Evolutionary conservation across 2,329 filamentous ascomycete genomes (phyloP).

Genomic region (Raffaelea deltoideospora): DNA sequence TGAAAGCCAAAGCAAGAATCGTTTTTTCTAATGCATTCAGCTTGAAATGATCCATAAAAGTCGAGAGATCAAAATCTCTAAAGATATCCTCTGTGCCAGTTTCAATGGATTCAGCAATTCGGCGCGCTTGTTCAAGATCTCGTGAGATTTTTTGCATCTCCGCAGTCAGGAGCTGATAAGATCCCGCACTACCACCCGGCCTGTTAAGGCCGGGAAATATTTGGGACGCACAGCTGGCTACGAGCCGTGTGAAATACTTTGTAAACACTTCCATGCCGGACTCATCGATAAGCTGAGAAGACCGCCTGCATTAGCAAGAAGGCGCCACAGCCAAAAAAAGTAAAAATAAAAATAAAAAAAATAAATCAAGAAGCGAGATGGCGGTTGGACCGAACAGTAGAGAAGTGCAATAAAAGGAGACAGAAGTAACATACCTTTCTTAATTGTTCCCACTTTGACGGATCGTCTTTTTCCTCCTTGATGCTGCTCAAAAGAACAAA

Average conservation of each 20-base stretch:
- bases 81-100: constrained; percentile 84
- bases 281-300: constrained; percentile 69
- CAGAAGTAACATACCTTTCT: constrained; percentile 74
- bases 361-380: too few relatives aligned
- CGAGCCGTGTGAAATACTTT: constrained; percentile 85
- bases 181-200: constrained; percentile 59
- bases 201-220: constrained; percentile 74
- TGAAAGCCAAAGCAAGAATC: constrained; percentile 77
- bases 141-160: constrained; percentile 79
- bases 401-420: too few relatives aligned
- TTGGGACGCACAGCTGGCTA: constrained; percentile 78
- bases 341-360: not conserved
- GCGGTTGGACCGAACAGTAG: too few relatives aligned
- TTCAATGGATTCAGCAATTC: constrained; percentile 89
- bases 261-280: constrained; percentile 99
- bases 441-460: constrained; percentile 88
- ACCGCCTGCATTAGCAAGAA: too few relatives aligned
- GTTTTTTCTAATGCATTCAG: constrained; percentile 80
- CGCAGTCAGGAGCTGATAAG: constrained; percentile 64
- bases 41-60: constrained; percentile 93
- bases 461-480: constrained; percentile 78
- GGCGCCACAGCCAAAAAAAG: not conserved
- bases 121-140: constrained; percentile 68
- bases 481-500: constrained; percentile 88
- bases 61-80: constrained; percentile 88